phyloP scores from a whole-genome alignment of 768 basidiomycete genomes.

The Cantharellus anzutake region DNA sequence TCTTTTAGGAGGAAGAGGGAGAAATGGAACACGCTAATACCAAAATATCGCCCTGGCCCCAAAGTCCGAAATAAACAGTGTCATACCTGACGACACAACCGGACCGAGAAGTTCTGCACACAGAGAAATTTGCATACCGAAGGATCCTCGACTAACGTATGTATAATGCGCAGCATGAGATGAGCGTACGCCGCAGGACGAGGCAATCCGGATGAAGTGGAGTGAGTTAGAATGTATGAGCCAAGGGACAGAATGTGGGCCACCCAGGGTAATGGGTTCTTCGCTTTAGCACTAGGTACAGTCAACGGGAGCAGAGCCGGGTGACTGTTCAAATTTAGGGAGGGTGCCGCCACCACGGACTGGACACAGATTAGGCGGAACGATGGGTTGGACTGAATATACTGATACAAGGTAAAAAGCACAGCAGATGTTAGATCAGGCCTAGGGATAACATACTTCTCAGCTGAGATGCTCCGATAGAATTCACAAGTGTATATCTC shows the following conservation, averaged over 20 bases:
- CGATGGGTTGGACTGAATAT: constrained; percentile 29
- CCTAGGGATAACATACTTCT: constrained; percentile 26
- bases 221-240: constrained; percentile 49
- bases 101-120: constrained; percentile 21
- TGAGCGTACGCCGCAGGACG: constrained; percentile 44
- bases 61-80: not conserved
- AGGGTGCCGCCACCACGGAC: not conserved
- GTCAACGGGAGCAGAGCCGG: too few species aligned
- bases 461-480: constrained; percentile 3
- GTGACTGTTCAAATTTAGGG: too few species aligned
- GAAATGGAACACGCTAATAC: constrained; percentile 7
- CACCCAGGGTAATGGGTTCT: too few species aligned
- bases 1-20: constrained; percentile 30
- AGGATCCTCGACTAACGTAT: constrained; percentile 31
- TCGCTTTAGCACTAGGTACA: too few species aligned
- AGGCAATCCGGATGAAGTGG: constrained; percentile 37
- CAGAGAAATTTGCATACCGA: constrained; percentile 29
- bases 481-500: too few species aligned
- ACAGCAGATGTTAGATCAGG: constrained; percentile 42
- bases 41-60: too few species aligned
- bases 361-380: constrained; percentile 30
- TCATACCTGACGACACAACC: constrained; percentile 44
- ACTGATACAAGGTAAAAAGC: constrained; percentile 43
- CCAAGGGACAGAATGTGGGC: constrained; percentile 31
- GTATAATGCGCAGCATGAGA: constrained; percentile 33